phyloP scores from a whole-genome alignment of 179 eudicot species.

The Sideroxylon spinosum region DNA sequence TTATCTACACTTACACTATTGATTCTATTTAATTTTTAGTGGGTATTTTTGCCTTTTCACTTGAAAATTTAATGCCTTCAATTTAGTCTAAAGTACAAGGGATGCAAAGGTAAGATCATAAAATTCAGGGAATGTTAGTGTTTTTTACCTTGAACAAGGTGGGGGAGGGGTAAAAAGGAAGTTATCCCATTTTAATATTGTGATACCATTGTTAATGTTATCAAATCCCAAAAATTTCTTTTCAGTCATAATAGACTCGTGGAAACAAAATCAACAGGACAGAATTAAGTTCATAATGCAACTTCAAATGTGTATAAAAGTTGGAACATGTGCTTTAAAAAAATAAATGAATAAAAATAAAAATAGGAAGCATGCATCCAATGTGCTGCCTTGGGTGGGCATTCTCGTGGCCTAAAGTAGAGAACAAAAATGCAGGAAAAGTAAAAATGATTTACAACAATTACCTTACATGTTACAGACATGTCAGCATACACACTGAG shows the following conservation, averaged over 20 bases:
- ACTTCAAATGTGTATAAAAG: conserved; percentile 1
- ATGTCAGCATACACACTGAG: conserved; percentile 99
- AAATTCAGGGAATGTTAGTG: too few species aligned
- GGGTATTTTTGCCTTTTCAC: too few species aligned
- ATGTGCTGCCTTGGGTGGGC: neutral
- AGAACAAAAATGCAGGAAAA: neutral
- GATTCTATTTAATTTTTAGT: too few species aligned
- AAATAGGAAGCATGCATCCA: neutral
- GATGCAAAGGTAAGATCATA: too few species aligned
- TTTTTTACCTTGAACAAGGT: too few species aligned
- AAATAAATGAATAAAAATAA: neutral
- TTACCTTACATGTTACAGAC: conserved; percentile 97
- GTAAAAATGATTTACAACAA: neutral
- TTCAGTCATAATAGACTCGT: neutral
- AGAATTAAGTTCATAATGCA: neutral
- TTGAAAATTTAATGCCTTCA: too few species aligned
- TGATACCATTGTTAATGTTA: neutral
- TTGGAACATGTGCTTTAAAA: too few species aligned
- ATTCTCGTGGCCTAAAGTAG: neutral
- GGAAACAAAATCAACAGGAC: neutral
- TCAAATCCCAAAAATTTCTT: neutral
- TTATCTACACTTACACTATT: too few species aligned
- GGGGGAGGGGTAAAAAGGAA: too few species aligned
- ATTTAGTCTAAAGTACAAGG: too few species aligned
- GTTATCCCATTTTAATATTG: too few species aligned